phyloP scores from a whole-genome alignment of 176 grass and related monocot species.

The Alopecurus myosuroides region DNA sequence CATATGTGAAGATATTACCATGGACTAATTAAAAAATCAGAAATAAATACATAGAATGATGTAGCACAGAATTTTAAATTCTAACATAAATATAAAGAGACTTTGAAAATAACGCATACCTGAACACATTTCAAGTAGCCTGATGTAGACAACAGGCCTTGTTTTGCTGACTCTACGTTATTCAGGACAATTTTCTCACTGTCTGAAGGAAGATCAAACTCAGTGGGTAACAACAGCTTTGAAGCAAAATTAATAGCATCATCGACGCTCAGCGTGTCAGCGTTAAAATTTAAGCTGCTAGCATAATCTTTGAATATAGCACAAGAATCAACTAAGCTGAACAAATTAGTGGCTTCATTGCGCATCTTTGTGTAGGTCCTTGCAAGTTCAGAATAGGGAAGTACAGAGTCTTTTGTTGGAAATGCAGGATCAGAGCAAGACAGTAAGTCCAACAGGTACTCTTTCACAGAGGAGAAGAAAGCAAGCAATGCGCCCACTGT shows the following conservation, averaged over 20 bases:
- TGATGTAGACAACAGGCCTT: slow-evolving; percentile 76
- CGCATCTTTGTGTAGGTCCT: slow-evolving; percentile 93
- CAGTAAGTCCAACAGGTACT: slow-evolving; percentile 76
- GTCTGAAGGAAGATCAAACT: slow-evolving; percentile 34
- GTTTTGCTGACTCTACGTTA: slow-evolving; percentile 85
- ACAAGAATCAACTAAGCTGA: slow-evolving; percentile 56
- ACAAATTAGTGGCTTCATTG: slow-evolving; percentile 64
- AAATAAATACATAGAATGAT: slow-evolving; percentile 3
- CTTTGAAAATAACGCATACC: slow-evolving; percentile 40
- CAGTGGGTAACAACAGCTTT: slow-evolving; percentile 52
- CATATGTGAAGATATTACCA: slow-evolving; percentile 1
- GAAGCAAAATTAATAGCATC: slow-evolving; percentile 79
- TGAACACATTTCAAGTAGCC: slow-evolving; percentile 97
- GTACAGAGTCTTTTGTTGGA: slow-evolving; percentile 80
- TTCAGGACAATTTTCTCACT: slow-evolving; percentile 50
- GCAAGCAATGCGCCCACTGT: slow-evolving; percentile 39
- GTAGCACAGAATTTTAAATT: neutral
- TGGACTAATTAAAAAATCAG: neutral
- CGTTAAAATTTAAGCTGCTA: slow-evolving; percentile 47
- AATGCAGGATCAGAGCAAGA: slow-evolving; percentile 82
- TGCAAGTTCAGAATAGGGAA: slow-evolving; percentile 88
- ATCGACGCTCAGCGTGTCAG: slow-evolving; percentile 60
- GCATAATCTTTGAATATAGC: slow-evolving; percentile 51
- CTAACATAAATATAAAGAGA: slow-evolving; percentile 19
- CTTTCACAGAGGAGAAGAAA: slow-evolving; percentile 69